These are phyloP conservation scores for sorghum (Sorghum bicolor) DNA, from an alignment of 176 grass and related monocot genomes.

Conservation along the genomic window Sorghum_bicolor_NCBIv3 NC_012871.2:77388501-77389000, in stretches of 20 bases:
- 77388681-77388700: neutral
- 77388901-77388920: constrained; percentile 55
- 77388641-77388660: no score
- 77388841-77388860: constrained; percentile 38
- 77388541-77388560: no score
- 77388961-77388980: constrained; percentile 69
- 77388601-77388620: no score
- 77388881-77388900: constrained; percentile 78
- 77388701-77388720: neutral
- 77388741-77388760: neutral
- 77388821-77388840: neutral
- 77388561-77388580: no score
- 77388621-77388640: no score
- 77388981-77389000: constrained; percentile 44
- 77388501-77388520: no score
- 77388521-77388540: no score
- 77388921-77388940: constrained; percentile 24
- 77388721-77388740: neutral
- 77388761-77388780: neutral
- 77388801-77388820: neutral
- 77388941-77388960: constrained; percentile 62
- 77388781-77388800: neutral
- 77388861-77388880: constrained; percentile 80
- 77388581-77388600: no score
- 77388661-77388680: no score